Conservation (phyloP, 2,329 filamentous ascomycete species). For the Ambrosiella xylebori region DNA sequence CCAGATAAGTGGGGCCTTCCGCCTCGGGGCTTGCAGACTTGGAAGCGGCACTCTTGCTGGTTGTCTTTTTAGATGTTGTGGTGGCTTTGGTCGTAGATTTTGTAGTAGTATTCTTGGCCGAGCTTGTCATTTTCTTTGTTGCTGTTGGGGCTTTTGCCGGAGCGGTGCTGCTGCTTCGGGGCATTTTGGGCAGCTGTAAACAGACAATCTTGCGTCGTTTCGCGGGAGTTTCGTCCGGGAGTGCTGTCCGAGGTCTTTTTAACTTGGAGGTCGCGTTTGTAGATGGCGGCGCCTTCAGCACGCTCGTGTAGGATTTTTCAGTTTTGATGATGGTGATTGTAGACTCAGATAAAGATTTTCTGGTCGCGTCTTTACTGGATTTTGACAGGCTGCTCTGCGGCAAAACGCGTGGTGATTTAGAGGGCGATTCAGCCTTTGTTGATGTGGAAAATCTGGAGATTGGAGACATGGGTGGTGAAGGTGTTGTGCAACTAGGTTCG, state of each 20-base stretch:
- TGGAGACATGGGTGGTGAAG: constrained; percentile 26
- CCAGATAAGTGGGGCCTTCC: constrained; percentile 66
- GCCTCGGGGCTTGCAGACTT: constrained; percentile 26
- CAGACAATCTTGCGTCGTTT: constrained; percentile 9
- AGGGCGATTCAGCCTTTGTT: background rate
- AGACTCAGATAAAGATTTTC: background rate
- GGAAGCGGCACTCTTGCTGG: background rate
- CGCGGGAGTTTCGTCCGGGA: constrained; percentile 4
- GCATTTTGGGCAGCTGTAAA: background rate
- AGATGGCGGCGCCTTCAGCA: constrained; percentile 1
- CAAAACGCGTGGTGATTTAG: background rate
- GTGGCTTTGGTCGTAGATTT: constrained; percentile 1
- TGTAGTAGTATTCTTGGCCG: background rate
- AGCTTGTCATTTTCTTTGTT: constrained; percentile 40
- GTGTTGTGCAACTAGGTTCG: constrained; percentile 31
- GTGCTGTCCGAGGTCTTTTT: constrained; percentile 7
- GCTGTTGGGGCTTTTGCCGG: constrained; percentile 37
- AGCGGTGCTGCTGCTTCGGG: constrained; percentile 15
- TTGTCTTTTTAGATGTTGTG: background rate
- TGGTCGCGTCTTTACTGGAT: background rate
- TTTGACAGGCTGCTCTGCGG: background rate
- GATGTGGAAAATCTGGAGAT: background rate
- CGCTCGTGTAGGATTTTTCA: constrained; percentile 5
- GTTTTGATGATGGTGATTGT: background rate
- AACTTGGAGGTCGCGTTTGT: background rate